Base-by-base conservation (phyloP, 2,329 filamentous ascomycete species). In the Balansia obtecta region DNA sequence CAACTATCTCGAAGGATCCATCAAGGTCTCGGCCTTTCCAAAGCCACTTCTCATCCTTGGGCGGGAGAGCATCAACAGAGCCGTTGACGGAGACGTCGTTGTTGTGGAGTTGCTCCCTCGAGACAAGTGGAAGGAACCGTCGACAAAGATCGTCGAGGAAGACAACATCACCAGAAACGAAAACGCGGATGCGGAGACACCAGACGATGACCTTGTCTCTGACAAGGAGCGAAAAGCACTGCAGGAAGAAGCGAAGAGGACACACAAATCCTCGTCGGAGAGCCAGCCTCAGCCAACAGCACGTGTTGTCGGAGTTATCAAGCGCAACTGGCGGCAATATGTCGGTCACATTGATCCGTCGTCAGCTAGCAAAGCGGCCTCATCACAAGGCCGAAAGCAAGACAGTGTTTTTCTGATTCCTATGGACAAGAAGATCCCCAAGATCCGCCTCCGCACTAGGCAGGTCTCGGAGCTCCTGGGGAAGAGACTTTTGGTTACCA, bases 371-470 rank as follows among this genome's bases (percentile, higher is more conserved):
- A 80, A 83, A 49, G 79, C 82, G 3, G 79, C 79, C 2, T 84
- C 82, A 53, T 84, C 82, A 53, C 84, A 89, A 58, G 88, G 88
- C 32, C 80, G 89, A 52, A 86, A 86, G 60, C 88, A 94, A 63
- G 89, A 96, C 63, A 94, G 81, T 15, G 89, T 98, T 13, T 98
- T 98, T 68, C 76, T 98, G 16, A 82, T 97, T 46, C 90, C 93
- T 4, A 97, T 98, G 91, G 91, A 98, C 68, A 97, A 95, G 73
- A 85, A 88, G 60, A 86, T 98, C 20, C 93, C 93, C 2, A 98
- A 97, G 71, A 96, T 98, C 60, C 82, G 89, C 44, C 82, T 98
- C 50, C 83, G 90, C 47, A 97, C 93, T 11, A 79, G 93, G 48
- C 93, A 97, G 67, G 90, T 89, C 22, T 82, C 82, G 15, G 88